Base-by-base conservation (phyloP, 192 early-diverging fungal genomes). In the Backusella circina region DNA sequence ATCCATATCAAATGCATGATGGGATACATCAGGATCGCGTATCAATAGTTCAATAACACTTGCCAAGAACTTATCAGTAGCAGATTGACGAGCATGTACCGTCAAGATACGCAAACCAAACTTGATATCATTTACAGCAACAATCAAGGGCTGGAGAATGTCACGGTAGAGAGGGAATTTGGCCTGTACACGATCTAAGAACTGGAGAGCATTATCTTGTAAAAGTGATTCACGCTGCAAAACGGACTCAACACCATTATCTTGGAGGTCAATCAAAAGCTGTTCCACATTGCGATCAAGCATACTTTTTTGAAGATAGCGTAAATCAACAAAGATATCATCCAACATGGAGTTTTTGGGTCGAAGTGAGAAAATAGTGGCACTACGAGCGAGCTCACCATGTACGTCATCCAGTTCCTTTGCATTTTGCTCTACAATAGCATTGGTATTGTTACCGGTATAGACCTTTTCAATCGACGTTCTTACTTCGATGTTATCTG, bases 101-200 rank as follows among this genome's bases (percentile, higher is more conserved):
- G 86, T 75, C 35, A 91, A 71, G 50, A 92, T 61, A 15, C 90
- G 77, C n/a, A 95, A 47, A 38, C 93, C 94, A 75, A 88, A 91
- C 79, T 93, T 91, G 73, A 96, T 75, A 72, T 94, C 90, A 73
- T 91, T 88, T 2, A 96, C 78, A 12, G 90, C 86, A n/a, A 91
- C 78, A 31, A 86, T 77, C 30, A 93, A 33, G 4, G 93, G 93
- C 23, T 92, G 90, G 1, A 93, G 73, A 61, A 96, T 84, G 83
- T 96, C 95, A 21, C 84, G 82, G 79, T 94, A 96, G 13, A 88
- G 75, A 1, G 88, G 88, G 80, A 92, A 96, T 73, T 93, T 93
- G 26, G 80, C 70, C 32, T 87, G 80, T 33, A 93, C 78, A 23
- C 90, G 79, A 57, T 86, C 82, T 61, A 93, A 84, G 67, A 92